phyloP scores from a whole-genome alignment of 176 grass and related monocot genomes.

The Pharus latifolius region DNA sequence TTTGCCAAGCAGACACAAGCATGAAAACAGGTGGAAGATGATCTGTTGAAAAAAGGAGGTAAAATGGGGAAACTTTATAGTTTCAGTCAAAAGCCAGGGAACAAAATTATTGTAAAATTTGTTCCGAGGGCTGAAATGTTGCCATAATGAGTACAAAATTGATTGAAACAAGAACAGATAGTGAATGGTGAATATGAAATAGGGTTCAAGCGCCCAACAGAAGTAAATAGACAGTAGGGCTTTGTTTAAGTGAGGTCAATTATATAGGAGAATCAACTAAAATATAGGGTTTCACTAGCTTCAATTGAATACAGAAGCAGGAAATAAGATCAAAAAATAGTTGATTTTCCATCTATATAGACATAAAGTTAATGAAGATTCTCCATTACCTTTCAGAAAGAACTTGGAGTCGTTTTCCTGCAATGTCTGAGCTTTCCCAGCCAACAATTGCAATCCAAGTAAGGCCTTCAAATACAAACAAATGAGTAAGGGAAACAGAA shows the following conservation, averaged over 20 bases:
- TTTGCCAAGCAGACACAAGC: constrained; percentile 81
- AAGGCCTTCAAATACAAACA: constrained; percentile 51
- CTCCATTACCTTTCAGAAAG: constrained; percentile 54
- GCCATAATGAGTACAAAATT: neutral
- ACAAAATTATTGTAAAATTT: neutral
- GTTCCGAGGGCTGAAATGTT: neutral
- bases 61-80: neutral
- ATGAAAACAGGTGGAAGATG: constrained; percentile 61
- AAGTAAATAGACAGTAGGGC: neutral
- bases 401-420: constrained; percentile 84
- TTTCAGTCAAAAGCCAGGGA: neutral
- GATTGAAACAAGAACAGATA: neutral
- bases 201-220: neutral
- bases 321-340: neutral
- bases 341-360: neutral
- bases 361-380: neutral
- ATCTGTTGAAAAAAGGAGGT: constrained; percentile 29
- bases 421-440: constrained; percentile 58
- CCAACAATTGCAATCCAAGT: constrained; percentile 77
- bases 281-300: neutral
- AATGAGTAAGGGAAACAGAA: neutral
- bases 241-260: neutral
- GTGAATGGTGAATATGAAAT: neutral
- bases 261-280: neutral
- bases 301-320: neutral